A percentile compares a stretch with the other conserved stretches of the same genome.
Evolutionary conservation across 2,329 filamentous ascomycete genomes (phyloP).

Genomic region (Penicillium sp.): DNA sequence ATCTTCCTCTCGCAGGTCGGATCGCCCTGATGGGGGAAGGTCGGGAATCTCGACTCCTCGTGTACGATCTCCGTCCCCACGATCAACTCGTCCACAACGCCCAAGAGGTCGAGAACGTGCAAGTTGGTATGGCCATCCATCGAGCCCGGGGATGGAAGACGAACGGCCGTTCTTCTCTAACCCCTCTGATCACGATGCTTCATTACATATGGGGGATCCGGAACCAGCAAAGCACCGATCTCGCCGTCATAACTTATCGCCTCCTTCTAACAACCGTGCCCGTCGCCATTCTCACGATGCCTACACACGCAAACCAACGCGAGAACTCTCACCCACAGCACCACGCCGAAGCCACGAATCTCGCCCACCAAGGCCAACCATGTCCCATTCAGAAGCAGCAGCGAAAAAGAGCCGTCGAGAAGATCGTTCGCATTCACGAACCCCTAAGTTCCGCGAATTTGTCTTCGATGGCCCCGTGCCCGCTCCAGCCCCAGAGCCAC

Average conservation of each 20-base stretch:
- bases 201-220: conserved; percentile 8
- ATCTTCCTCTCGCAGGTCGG: conserved; percentile 22
- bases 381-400: conserved; percentile 16
- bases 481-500: conserved; percentile 21
- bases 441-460: conserved; percentile 30
- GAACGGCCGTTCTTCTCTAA: conserved; percentile 31
- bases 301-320: conserved; percentile 34
- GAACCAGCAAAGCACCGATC: conserved; percentile 22
- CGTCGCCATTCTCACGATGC: conserved; percentile 45
- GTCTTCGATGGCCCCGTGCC: conserved; percentile 26
- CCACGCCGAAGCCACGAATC: conserved; percentile 17
- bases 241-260: conserved; percentile 32
- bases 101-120: conserved; percentile 28
- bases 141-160: conserved; percentile 25
- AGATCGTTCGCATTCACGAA: conserved; percentile 21
- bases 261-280: conserved; percentile 25
- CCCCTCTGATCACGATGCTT: conserved; percentile 29
- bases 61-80: conserved; percentile 32
- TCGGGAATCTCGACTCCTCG: conserved; percentile 29
- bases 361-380: conserved; percentile 11
- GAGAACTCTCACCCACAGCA: conserved; percentile 32
- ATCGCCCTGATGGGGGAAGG: conserved; percentile 23
- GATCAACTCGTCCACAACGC: conserved; percentile 22
- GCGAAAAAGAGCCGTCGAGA: conserved; percentile 1
- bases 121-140: conserved; percentile 18